Conservation (phyloP, 129 eudicot genomes). For the Helianthus annuus region DNA sequence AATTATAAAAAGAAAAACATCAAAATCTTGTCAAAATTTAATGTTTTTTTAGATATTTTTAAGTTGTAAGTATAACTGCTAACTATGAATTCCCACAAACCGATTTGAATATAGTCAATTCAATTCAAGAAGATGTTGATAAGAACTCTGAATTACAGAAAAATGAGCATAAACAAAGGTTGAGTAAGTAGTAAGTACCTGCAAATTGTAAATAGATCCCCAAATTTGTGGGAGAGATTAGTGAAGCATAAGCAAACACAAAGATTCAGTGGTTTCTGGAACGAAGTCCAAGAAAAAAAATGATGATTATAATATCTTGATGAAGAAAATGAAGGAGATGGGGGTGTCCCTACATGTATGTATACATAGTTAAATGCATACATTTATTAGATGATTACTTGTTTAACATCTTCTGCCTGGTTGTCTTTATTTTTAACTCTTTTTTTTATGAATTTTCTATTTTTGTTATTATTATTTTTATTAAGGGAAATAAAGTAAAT, state of each 20-base stretch:
- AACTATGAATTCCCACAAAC: neutral
- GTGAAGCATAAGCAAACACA: conserved; percentile 23
- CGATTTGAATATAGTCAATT: neutral
- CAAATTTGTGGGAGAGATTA: conserved; percentile 19
- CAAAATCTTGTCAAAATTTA: neutral
- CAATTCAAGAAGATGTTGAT: conserved; percentile 19
- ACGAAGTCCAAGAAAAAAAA: conserved; percentile 25
- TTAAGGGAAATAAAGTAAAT: conserved; percentile 7
- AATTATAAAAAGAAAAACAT: conserved; percentile 23
- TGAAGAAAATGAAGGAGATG: conserved; percentile 11
- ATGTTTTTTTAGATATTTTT: conserved; percentile 17
- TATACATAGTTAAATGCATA: conserved; percentile 18
- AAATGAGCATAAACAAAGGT: conserved; percentile 20
- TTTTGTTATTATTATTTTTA: conserved; percentile 8
- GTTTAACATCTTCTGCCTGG: conserved; percentile 33
- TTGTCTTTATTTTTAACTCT: conserved; percentile 28
- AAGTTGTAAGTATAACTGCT: neutral
- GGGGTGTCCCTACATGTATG: conserved; percentile 18
- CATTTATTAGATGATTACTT: conserved; percentile 29
- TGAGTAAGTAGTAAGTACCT: conserved; percentile 18
- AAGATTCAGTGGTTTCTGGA: conserved; percentile 23
- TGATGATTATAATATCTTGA: conserved; percentile 11
- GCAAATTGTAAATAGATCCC: conserved; percentile 18
- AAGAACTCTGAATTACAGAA: conserved; percentile 11
- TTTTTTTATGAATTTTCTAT: conserved; percentile 21